These are phyloP conservation scores for Rhodomyrtus tomentosa DNA, from an alignment of 345 rosid genomes.

Conservation along the genomic window DNA sequence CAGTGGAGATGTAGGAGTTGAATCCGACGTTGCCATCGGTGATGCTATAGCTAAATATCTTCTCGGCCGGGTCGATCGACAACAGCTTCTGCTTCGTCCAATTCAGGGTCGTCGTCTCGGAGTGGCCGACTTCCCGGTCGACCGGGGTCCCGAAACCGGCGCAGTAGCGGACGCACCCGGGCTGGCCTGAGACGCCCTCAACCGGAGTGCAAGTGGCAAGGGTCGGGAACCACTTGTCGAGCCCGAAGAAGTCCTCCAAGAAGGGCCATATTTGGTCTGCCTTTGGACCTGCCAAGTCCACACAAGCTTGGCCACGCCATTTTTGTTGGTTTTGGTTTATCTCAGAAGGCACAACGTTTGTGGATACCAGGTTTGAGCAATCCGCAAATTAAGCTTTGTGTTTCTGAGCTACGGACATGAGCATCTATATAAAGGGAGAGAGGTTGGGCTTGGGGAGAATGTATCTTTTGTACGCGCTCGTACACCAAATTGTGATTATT, in stretches of 20 bases:
- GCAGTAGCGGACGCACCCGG: slow-evolving; percentile 44
- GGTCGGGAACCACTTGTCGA: slow-evolving; percentile 43
- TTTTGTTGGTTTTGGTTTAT: neutral
- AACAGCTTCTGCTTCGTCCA: slow-evolving; percentile 40
- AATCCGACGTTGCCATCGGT: slow-evolving; percentile 36
- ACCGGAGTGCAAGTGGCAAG: slow-evolving; percentile 19
- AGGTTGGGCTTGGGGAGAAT: neutral
- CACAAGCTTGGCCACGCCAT: slow-evolving; percentile 33
- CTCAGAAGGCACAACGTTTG: neutral
- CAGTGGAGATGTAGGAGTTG: slow-evolving; percentile 14
- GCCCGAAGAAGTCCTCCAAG: slow-evolving; percentile 35
- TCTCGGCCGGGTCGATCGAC: slow-evolving; percentile 13
- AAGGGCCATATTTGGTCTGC: slow-evolving; percentile 39
- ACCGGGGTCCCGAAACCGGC: slow-evolving; percentile 37
- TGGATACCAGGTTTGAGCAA: neutral
- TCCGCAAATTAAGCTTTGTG: neutral
- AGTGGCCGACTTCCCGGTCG: neutral
- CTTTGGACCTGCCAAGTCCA: slow-evolving; percentile 7
- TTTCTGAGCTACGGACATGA: neutral
- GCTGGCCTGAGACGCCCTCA: slow-evolving; percentile 28
- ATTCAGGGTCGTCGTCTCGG: neutral
- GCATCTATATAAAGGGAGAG: neutral
- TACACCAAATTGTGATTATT: neutral
- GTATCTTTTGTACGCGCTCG: neutral
- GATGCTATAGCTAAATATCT: slow-evolving; percentile 16